Evolutionary conservation across 108 stramenopile species (phyloP).

Genomic region (Chaetoceros tenuissimus): DNA sequence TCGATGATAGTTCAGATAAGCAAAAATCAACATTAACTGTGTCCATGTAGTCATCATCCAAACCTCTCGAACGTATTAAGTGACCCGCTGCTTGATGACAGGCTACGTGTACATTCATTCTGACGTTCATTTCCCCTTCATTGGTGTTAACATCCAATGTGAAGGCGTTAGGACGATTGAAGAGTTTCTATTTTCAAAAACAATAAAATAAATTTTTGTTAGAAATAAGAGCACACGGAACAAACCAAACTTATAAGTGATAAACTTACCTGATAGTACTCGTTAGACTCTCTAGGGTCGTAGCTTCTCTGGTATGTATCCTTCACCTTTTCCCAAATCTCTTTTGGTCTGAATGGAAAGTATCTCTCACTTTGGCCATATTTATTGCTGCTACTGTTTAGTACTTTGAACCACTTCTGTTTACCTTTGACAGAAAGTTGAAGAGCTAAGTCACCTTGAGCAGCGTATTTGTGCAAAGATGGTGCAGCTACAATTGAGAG

Average conservation of each 20-base stretch:
- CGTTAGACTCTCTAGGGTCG: constrained; percentile 32
- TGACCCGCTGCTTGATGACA: constrained; percentile 42
- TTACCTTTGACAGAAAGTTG: too few species aligned
- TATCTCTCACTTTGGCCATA: constrained; percentile 24
- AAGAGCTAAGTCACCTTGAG: constrained; percentile 29
- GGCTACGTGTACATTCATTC: too few species aligned
- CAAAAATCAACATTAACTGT: constrained; percentile 6
- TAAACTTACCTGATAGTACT: constrained; percentile 36
- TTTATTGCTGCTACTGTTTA: constrained; percentile 5
- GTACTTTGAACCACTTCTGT: constrained; percentile 32
- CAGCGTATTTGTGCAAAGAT: constrained; percentile 32
- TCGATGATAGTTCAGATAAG: constrained; percentile 6
- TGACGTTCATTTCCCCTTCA: too few species aligned
- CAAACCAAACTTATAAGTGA: too few species aligned
- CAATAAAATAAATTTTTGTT: too few species aligned
- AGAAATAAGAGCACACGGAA: too few species aligned
- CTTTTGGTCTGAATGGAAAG: constrained; percentile 26
- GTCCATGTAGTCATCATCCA: constrained; percentile 14
- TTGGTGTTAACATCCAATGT: too few species aligned
- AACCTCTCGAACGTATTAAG: constrained; percentile 37
- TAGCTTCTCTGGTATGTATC: constrained; percentile 18
- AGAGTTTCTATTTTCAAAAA: too few species aligned
- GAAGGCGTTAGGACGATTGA: too few species aligned
- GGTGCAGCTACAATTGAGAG: constrained; percentile 35
- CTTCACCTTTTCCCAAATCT: constrained; percentile 21